Evolutionary conservation across 1,139 yeast species (phyloP).

Genomic region (Pichia kudriavzevii): DNA sequence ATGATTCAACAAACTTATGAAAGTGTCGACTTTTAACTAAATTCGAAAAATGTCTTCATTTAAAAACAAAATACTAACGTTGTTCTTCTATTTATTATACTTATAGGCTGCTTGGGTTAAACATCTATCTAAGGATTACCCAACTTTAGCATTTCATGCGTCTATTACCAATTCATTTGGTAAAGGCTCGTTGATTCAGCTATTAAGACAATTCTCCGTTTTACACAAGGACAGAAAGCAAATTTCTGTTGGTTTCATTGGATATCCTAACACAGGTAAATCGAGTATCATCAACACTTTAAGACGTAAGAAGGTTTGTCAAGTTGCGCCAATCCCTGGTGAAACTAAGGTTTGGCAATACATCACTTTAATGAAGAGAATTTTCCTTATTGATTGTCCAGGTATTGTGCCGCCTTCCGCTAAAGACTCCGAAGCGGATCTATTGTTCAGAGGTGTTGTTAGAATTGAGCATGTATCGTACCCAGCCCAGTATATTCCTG

Average conservation of each 20-base stretch:
- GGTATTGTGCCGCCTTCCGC: conserved; percentile 96
- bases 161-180: conserved; percentile 96
- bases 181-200: conserved; percentile 90
- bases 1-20: too few relatives aligned
- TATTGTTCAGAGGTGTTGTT: conserved; percentile 91
- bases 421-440: conserved; percentile 88
- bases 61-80: conserved; percentile 38
- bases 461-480: conserved; percentile 93
- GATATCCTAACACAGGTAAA: conserved; percentile 96
- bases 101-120: conserved; percentile 97
- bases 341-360: conserved; percentile 99
- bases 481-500: conserved; percentile 95
- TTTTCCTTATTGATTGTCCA: conserved; percentile 94
- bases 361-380: conserved; percentile 91
- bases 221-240: conserved; percentile 91
- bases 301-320: conserved; percentile 91
- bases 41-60: too few relatives aligned
- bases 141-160: conserved; percentile 96
- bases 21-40: too few relatives aligned
- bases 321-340: conserved; percentile 97
- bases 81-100: conserved; percentile 3
- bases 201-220: conserved; percentile 85
- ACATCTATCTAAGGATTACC: conserved; percentile 82
- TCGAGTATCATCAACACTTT: conserved; percentile 92
- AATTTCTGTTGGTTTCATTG: conserved; percentile 93